A percentile compares a stretch with the other conserved stretches of the same genome.
phyloP scores from a whole-genome alignment of 352 stramenopile species.

The Globisporangium sylvaticum region DNA sequence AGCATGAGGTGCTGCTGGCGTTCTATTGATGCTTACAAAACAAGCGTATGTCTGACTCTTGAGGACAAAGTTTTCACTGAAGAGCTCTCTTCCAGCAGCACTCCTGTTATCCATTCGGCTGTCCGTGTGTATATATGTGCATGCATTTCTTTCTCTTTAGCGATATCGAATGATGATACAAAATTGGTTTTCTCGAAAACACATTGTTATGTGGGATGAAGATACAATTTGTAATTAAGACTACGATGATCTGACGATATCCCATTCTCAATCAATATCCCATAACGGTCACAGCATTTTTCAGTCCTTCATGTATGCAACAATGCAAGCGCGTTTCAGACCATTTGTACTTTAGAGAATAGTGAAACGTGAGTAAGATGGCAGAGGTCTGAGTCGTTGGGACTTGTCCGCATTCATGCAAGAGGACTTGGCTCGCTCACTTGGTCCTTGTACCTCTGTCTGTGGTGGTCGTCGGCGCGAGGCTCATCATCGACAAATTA shows the following conservation, averaged over 20 bases:
- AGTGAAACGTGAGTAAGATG: too few species aligned
- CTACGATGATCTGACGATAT: constrained; percentile 86
- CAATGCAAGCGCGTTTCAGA: too few species aligned
- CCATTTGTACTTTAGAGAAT: too few species aligned
- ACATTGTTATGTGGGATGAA: constrained; percentile 54
- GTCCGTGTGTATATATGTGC: not conserved
- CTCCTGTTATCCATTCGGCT: not conserved
- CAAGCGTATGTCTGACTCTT: constrained; percentile 88
- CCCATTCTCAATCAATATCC: not conserved
- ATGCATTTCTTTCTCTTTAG: not conserved
- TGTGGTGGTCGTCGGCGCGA: too few species aligned
- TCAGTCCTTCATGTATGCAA: too few species aligned
- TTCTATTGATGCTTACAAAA: constrained; percentile 71
- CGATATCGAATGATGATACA: constrained; percentile 70
- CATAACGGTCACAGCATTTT: too few species aligned
- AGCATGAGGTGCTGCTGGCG: constrained; percentile 2
- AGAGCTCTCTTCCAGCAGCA: constrained; percentile 23
- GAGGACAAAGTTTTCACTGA: constrained; percentile 60
- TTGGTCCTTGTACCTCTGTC: too few species aligned
- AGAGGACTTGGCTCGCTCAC: too few species aligned
- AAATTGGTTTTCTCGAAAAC: constrained; percentile 46
- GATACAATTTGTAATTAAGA: constrained; percentile 65
- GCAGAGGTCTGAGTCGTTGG: too few species aligned
- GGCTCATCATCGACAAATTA: too few species aligned
- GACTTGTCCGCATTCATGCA: too few species aligned